Base-by-base conservation (phyloP, 1,284 basidiomycete genomes). In the Caloboletus inedulis region DNA sequence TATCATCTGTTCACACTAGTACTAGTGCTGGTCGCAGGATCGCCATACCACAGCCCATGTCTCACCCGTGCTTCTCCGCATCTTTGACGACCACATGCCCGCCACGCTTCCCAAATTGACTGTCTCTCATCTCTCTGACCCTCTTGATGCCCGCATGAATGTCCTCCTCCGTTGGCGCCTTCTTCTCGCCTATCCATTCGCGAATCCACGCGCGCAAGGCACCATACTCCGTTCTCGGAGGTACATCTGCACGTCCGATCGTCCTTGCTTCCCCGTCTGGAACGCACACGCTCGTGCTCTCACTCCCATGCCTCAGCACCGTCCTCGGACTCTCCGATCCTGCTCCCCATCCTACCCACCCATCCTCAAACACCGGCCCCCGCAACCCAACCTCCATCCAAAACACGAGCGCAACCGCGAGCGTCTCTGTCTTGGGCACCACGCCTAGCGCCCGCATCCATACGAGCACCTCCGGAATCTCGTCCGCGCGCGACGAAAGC, bases 371-470 rank as follows among this genome's bases (percentile, higher is more conserved):
- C 58, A 85, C 63, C 49, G 82, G 79, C 18, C 81, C 77, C 43
- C 80, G 76, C 41, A 83, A 72, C 56, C 81, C 81, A 4, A 85
- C 80, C 62, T 94, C 89, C 18, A 76, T 78, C 76, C 89, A 87
- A 55, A 85, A 79, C 46, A 85, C 80, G 49, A 94, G 65, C 21
- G 85, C 83, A 1, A 82, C 65, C 0, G 81, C 78, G 12, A 94
- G 68, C 7, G 86, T 87, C 41, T 74, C 68, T 23, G 64, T 68
- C 7, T 71, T 72, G 0, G 90, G 90, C 23, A 45, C 37, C 13
- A 93, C 70, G 0, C 69, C 68, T 14, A 91, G 62, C 19, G 72
- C 73, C 3, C 79, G 77, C 89, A 92, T 92, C 89, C 91, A 94
- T 6, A 80, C 83, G 2, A 95, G 71, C 3, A 77, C 75, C n/a